A percentile compares a stretch with the other conserved stretches of the same genome.
Evolutionary conservation across 1,284 basidiomycete species (phyloP).

Genomic region (Cutaneotrichosporon sp.): DNA sequence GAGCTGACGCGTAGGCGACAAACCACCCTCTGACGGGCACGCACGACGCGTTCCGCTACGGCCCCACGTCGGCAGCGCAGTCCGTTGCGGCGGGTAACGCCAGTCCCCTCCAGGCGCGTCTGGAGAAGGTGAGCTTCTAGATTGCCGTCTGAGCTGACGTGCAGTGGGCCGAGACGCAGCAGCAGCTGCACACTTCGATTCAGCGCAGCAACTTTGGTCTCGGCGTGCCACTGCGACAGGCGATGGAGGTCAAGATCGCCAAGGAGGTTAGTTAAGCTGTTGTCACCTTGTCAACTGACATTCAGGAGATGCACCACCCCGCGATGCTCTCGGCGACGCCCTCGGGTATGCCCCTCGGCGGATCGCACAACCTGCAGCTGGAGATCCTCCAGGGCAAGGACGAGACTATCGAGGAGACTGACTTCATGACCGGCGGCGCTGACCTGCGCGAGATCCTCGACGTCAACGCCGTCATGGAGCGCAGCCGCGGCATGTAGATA

Average conservation of each 20-base stretch:
- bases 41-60: slow-evolving; percentile 45
- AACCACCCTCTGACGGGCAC: slow-evolving; percentile 42
- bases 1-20: slow-evolving; percentile 25
- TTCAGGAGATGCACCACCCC: slow-evolving; percentile 40
- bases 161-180: slow-evolving; percentile 90
- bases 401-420: slow-evolving; percentile 66
- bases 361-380: slow-evolving; percentile 66
- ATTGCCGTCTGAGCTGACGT: slow-evolving; percentile 1
- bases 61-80: slow-evolving; percentile 38
- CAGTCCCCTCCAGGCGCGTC: slow-evolving; percentile 40
- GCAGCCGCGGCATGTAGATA: slow-evolving; percentile 38
- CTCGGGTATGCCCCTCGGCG: slow-evolving; percentile 42
- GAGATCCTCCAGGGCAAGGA: slow-evolving; percentile 89
- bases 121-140: slow-evolving; percentile 40
- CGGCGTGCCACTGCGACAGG: slow-evolving; percentile 75
- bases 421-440: slow-evolving; percentile 56
- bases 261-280: slow-evolving; percentile 55
- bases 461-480: slow-evolving; percentile 40
- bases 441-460: slow-evolving; percentile 36
- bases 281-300: neutral
- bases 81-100: slow-evolving; percentile 29
- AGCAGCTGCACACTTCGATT: slow-evolving; percentile 76
- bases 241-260: slow-evolving; percentile 93
- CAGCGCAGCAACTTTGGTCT: slow-evolving; percentile 80
- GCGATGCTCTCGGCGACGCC: slow-evolving; percentile 31